Base-by-base conservation (phyloP, 805 yeast species). In the Teunomyces cretensis region DNA sequence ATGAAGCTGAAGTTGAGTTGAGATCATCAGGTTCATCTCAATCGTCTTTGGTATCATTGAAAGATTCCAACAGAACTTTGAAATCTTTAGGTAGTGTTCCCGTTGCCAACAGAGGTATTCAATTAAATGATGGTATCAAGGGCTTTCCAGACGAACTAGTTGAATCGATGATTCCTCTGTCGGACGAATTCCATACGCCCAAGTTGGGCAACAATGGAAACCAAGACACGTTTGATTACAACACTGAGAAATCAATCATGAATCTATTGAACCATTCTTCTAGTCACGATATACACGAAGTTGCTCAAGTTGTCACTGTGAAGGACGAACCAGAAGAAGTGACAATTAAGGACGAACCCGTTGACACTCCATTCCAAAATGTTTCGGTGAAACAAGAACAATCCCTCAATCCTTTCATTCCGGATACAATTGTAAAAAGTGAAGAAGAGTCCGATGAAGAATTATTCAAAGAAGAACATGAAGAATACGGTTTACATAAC, bases 111-210 rank as follows among this genome's bases (percentile, higher is more conserved):
- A 39, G 33, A 16, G 51, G 42, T 9, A 49, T 71, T 2, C 60
- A 66, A 48, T 53, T 72, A 41, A 67, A 67, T 46, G 75, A 71
- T 48, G 77, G 77, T 2, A 68, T 72, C 30, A 67, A 68, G 46
- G 77, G 76, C 1, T 68, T 72, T 32, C 53, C 74, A 2, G 72
- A 71, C 49, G 61, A 62, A 17, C 41, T 67, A 43, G 74, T 72
- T 9, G 67, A 58, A 32, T 53, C 58, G 45, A 50, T 72, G 31
- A 55, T 68, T 13, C 73, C 72, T 9, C 11, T 16, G 12, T 27
- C 45, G 6, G 15, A n/a, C 16, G 32, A 15, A 6, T 17, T 11
- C n/a, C 32, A 30, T 15, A 9, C 19, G 24, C 19, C 11, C 24
- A 41, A 24, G 38, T 11, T 11, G 28, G 28, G 28, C 28, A 26